These are phyloP conservation scores for Colletotrichum tofieldiae DNA, from an alignment of 2,329 filamentous ascomycete genomes.

Conservation along the genomic window DNA sequence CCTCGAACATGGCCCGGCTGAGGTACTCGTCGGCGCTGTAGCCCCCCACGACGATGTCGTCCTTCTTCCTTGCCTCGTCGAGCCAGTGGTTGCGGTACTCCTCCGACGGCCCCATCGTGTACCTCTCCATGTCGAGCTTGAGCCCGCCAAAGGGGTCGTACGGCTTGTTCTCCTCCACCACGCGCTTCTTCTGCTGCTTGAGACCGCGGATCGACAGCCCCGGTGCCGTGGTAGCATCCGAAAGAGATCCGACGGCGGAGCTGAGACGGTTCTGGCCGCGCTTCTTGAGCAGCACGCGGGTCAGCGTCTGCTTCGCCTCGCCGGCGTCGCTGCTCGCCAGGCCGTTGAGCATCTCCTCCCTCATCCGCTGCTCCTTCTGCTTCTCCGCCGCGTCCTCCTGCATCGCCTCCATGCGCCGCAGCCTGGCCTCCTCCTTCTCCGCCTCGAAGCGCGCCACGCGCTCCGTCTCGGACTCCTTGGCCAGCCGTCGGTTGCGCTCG, in stretches of 20 bases:
- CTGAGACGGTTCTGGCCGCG: slow-evolving; percentile 68
- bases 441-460: slow-evolving; percentile 70
- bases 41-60: slow-evolving; percentile 81
- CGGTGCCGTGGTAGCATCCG: slow-evolving; percentile 49
- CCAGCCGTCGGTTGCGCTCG: slow-evolving; percentile 71
- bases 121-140: slow-evolving; percentile 78
- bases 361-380: slow-evolving; percentile 73
- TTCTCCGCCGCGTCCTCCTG: slow-evolving; percentile 81
- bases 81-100: slow-evolving; percentile 84
- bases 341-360: slow-evolving; percentile 79
- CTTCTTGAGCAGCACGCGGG: slow-evolving; percentile 81
- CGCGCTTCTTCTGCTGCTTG: slow-evolving; percentile 68
- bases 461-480: slow-evolving; percentile 69
- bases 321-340: slow-evolving; percentile 74
- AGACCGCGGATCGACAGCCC: slow-evolving; percentile 83
- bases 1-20: slow-evolving; percentile 85
- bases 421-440: slow-evolving; percentile 77
- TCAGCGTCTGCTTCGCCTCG: slow-evolving; percentile 71
- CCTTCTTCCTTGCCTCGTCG: slow-evolving; percentile 76
- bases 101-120: slow-evolving; percentile 70
- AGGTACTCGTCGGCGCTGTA: slow-evolving; percentile 90
- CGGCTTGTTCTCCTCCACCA: slow-evolving; percentile 76
- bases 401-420: slow-evolving; percentile 74
- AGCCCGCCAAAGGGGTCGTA: slow-evolving; percentile 93
- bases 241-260: slow-evolving; percentile 50